Evolutionary conservation across 108 stramenopile genomes (phyloP).

Genomic region (Cyclotella cryptica): DNA sequence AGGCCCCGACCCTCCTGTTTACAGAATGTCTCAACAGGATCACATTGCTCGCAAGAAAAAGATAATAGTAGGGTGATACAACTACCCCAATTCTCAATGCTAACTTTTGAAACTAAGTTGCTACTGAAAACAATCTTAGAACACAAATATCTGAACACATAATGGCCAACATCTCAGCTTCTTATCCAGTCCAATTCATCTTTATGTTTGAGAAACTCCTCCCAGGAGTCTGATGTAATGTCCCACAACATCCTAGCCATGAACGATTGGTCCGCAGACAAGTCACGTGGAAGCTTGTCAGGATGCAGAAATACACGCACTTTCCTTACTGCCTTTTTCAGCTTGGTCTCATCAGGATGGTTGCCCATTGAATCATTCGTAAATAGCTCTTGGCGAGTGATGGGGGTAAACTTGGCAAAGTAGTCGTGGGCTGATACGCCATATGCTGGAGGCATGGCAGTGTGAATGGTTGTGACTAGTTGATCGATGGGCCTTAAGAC

Average conservation of each 20-base stretch:
- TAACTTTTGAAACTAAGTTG: too few relatives aligned
- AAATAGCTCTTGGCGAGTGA: slow-evolving; percentile 52
- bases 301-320: slow-evolving; percentile 86
- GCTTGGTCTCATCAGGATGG: slow-evolving; percentile 68
- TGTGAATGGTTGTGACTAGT: slow-evolving; percentile 74
- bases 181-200: slow-evolving; percentile 79
- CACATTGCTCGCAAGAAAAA: too few relatives aligned
- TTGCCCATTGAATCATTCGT: slow-evolving; percentile 49
- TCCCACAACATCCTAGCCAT: slow-evolving; percentile 88
- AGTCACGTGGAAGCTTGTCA: slow-evolving; percentile 82
- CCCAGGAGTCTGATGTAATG: slow-evolving; percentile 79
- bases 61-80: too few relatives aligned
- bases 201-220: slow-evolving; percentile 76
- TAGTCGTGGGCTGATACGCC: slow-evolving; percentile 79
- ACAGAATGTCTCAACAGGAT: too few relatives aligned
- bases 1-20: too few relatives aligned
- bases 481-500: slow-evolving; percentile 75
- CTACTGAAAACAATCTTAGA: neutral
- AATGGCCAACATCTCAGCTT: slow-evolving; percentile 11
- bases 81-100: too few relatives aligned
- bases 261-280: slow-evolving; percentile 71
- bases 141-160: neutral
- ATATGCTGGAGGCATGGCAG: slow-evolving; percentile 79
- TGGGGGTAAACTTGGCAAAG: slow-evolving; percentile 79
- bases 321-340: slow-evolving; percentile 85